Evolutionary conservation across 805 yeast species (phyloP).

Genomic region (Candida bentonensis): DNA sequence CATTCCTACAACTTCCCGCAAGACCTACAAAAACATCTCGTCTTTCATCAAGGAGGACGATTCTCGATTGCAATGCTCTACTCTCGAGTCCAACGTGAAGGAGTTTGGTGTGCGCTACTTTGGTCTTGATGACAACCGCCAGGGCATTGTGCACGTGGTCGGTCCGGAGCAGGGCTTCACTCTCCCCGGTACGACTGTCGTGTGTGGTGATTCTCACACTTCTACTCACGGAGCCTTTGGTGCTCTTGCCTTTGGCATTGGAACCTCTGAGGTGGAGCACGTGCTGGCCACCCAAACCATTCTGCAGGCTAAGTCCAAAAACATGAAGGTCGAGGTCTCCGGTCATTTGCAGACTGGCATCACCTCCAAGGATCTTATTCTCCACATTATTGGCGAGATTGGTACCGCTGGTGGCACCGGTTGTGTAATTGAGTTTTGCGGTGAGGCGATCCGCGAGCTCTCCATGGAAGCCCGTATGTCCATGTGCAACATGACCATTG

Average conservation of each 20-base stretch:
- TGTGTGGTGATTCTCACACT: conserved; percentile 98
- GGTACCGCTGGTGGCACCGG: conserved; percentile 99
- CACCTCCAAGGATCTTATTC: conserved; percentile 88
- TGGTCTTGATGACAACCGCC: conserved; percentile 90
- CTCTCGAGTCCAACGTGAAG: conserved; percentile 84
- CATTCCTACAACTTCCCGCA: conserved; percentile 89
- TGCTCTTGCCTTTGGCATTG: conserved; percentile 94
- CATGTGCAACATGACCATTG: conserved; percentile 97
- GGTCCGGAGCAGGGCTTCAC: conserved; percentile 99
- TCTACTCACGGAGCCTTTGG: conserved; percentile 99
- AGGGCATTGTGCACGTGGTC: conserved; percentile 96
- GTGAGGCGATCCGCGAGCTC: conserved; percentile 78
- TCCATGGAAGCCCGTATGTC: conserved; percentile 99
- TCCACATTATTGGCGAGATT: conserved; percentile 89
- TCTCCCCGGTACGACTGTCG: conserved; percentile 95
- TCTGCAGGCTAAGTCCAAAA: conserved; percentile 88
- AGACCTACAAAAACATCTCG: conserved; percentile 52
- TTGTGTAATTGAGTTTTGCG: conserved; percentile 90
- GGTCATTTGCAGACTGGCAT: conserved; percentile 81
- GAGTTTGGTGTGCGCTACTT: conserved; percentile 82
- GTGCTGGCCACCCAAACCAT: conserved; percentile 92
- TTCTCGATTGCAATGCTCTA: conserved; percentile 81
- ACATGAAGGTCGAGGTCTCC: conserved; percentile 78
- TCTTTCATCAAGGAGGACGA: conserved; percentile 82
- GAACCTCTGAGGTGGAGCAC: conserved; percentile 98